Evolutionary conservation across 805 yeast genomes (phyloP).

Genomic region (Blastobotrys muscicola): DNA sequence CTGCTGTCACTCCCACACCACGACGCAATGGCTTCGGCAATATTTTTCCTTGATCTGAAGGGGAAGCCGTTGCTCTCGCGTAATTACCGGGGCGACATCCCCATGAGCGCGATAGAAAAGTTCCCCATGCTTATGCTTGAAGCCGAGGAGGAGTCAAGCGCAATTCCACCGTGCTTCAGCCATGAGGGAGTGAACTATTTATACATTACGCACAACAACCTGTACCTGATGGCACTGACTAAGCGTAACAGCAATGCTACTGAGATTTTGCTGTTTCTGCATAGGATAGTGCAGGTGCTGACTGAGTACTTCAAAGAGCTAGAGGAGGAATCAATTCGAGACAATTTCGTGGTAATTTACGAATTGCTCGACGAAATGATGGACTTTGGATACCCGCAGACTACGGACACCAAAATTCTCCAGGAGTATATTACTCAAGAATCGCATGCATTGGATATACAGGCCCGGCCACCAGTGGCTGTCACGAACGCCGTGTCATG

Average conservation of each 20-base stretch:
- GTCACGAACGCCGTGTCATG: slow-evolving; percentile 75
- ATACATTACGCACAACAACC: slow-evolving; percentile 44
- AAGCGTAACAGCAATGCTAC: slow-evolving; percentile 38
- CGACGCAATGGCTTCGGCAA: slow-evolving; percentile 50
- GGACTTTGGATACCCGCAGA: slow-evolving; percentile 82
- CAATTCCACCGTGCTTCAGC: slow-evolving; percentile 38
- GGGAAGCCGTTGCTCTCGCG: slow-evolving; percentile 60
- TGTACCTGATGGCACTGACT: slow-evolving; percentile 28
- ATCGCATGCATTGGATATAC: slow-evolving; percentile 31
- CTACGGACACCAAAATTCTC: slow-evolving; percentile 68
- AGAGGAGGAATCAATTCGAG: slow-evolving; percentile 52
- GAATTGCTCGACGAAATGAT: slow-evolving; percentile 84
- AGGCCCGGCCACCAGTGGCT: slow-evolving; percentile 53
- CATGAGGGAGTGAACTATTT: slow-evolving; percentile 45
- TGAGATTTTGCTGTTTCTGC: slow-evolving; percentile 48
- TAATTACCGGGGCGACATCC: slow-evolving; percentile 64
- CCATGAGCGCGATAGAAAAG: slow-evolving; percentile 46
- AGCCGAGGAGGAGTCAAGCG: slow-evolving; percentile 28
- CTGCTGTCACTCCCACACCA: not conserved
- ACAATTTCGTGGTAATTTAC: slow-evolving; percentile 64
- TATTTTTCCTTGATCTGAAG: slow-evolving; percentile 58
- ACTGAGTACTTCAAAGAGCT: slow-evolving; percentile 39
- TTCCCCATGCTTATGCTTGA: slow-evolving; percentile 48
- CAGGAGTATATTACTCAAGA: slow-evolving; percentile 68
- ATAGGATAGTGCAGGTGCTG: slow-evolving; percentile 37